Evolutionary conservation across 148 eudicot species (phyloP).

Genomic region (Chenopodium suecicum): DNA sequence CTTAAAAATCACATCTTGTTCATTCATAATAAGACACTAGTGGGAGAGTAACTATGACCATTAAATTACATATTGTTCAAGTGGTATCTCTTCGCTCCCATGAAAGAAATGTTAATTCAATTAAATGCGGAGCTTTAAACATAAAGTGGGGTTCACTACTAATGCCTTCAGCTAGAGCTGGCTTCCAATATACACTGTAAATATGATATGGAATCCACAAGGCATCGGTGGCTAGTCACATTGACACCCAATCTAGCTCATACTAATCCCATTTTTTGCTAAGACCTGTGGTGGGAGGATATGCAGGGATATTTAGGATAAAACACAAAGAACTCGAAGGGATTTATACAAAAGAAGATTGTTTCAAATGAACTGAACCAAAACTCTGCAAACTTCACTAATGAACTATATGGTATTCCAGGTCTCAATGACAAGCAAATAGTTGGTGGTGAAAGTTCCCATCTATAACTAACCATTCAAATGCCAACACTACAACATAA

Average conservation of each 20-base stretch:
- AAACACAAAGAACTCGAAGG: background rate
- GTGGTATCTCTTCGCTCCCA: background rate
- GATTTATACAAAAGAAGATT: background rate
- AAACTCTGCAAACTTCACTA: background rate
- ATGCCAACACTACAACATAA: background rate
- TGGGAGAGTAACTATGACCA: background rate
- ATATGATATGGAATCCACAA: background rate
- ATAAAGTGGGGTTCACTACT: background rate
- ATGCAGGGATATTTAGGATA: background rate
- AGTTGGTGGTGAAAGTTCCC: background rate
- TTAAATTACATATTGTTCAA: background rate
- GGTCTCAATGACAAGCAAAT: background rate
- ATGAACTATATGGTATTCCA: background rate
- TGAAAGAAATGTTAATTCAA: background rate
- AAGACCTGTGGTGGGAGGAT: background rate
- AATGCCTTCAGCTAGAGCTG: conserved; percentile 1
- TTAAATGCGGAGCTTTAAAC: background rate
- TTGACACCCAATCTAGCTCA: background rate
- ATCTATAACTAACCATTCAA: background rate
- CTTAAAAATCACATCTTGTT: background rate
- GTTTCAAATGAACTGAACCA: background rate
- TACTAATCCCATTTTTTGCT: background rate
- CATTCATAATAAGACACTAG: background rate
- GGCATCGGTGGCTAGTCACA: background rate
- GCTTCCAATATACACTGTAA: background rate